Percentiles rank a stretch among this genome's conserved stretches.
These are phyloP conservation scores for Fusarium siculi DNA, from an alignment of 2,329 filamentous ascomycete genomes.

Conservation along the genomic window DNA sequence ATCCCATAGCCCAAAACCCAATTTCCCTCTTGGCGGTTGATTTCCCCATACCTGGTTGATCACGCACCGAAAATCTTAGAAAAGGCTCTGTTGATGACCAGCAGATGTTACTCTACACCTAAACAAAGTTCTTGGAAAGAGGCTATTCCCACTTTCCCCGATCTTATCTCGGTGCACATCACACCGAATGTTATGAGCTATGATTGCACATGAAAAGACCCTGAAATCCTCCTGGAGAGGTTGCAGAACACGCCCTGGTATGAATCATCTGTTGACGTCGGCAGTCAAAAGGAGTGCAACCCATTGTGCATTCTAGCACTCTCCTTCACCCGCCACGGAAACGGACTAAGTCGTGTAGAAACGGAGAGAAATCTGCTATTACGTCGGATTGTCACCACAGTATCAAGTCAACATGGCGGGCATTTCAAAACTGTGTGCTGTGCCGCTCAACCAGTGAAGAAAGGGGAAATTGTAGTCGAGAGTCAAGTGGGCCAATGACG, in stretches of 20 bases:
- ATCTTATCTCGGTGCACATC: neutral
- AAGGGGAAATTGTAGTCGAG: conserved; percentile 11
- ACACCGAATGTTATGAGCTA: conserved; percentile 4
- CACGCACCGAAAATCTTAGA: neutral
- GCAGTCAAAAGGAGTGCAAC: neutral
- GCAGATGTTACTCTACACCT: neutral
- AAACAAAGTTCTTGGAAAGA: neutral
- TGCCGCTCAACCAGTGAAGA: conserved; percentile 23
- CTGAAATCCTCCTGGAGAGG: conserved; percentile 1
- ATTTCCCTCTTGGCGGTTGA: conserved; percentile 21
- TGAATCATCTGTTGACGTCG: conserved; percentile 32
- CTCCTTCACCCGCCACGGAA: conserved; percentile 21
- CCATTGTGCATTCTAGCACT: neutral
- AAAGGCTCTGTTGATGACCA: neutral
- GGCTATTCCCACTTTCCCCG: conserved; percentile 14
- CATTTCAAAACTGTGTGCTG: conserved; percentile 3
- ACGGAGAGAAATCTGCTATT: conserved; percentile 28
- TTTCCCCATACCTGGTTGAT: conserved; percentile 27
- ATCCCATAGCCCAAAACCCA: conserved; percentile 29
- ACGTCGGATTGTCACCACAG: conserved; percentile 24
- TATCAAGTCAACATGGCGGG: conserved; percentile 11
- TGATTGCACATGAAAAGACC: neutral
- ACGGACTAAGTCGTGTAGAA: conserved; percentile 27
- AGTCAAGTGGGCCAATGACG: conserved; percentile 40
- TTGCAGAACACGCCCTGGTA: conserved; percentile 1